These are phyloP conservation scores for Lycium ferocissimum DNA, from an alignment of 257 asterid species.

Conservation along the genomic window DNA sequence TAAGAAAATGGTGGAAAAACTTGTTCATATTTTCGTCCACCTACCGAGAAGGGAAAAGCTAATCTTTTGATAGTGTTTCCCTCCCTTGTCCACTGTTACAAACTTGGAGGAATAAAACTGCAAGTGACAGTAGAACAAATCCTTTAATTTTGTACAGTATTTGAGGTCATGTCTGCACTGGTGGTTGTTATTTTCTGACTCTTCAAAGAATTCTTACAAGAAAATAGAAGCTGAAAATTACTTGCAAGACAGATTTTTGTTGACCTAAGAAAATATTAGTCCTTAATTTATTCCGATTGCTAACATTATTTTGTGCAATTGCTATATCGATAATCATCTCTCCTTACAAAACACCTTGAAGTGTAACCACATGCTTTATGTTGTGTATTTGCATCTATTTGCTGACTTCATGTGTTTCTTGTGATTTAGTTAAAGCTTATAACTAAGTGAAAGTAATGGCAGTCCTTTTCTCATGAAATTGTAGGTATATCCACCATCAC, in stretches of 20 bases:
- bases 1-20: slow-evolving; percentile 3
- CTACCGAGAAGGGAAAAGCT: slow-evolving; percentile 1
- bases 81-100: not conserved
- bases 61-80: not conserved
- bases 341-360: not conserved
- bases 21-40: not conserved
- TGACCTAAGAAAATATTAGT: not conserved
- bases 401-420: not conserved
- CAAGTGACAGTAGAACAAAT: not conserved
- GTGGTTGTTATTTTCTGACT: not conserved
- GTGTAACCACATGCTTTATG: slow-evolving; percentile 4
- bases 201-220: not conserved
- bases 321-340: not conserved
- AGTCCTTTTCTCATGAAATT: slow-evolving; percentile 22
- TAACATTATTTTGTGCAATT: slow-evolving; percentile 6
- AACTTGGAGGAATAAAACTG: not conserved
- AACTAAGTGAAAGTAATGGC: slow-evolving; percentile 8
- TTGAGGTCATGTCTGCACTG: not conserved
- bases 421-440: not conserved
- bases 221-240: slow-evolving; percentile 9
- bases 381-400: not conserved
- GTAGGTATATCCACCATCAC: slow-evolving; percentile 85
- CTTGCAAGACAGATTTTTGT: slow-evolving; percentile 21
- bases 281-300: slow-evolving; percentile 20
- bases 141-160: not conserved